Evolutionary conservation across 257 asterid genomes (phyloP).

Genomic region (Marsdenia floribunda): DNA sequence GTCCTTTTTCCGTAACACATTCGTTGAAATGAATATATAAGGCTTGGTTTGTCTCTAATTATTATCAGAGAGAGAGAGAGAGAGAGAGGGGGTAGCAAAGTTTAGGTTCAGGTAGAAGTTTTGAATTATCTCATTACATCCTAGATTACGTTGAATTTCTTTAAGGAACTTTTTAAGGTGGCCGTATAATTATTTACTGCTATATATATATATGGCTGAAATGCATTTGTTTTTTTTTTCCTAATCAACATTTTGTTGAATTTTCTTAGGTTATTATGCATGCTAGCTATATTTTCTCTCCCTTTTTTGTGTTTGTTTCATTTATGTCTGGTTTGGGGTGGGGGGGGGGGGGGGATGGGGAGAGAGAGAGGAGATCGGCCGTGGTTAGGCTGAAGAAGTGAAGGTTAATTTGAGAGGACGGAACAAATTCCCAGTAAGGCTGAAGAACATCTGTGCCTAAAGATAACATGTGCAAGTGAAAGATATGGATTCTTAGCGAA

Average conservation of each 20-base stretch:
- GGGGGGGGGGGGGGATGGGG: background rate
- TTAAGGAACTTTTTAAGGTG: background rate
- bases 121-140: background rate
- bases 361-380: too few relatives aligned
- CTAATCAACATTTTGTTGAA: background rate
- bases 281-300: background rate
- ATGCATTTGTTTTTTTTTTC: background rate
- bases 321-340: too few relatives aligned
- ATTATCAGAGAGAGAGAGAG: too few relatives aligned
- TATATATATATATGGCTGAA: background rate
- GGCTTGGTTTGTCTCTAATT: too few relatives aligned
- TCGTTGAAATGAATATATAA: background rate
- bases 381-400: background rate
- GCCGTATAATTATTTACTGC: background rate
- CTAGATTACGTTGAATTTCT: background rate
- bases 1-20: background rate
- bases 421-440: conserved; percentile 4
- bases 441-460: conserved; percentile 2
- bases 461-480: conserved; percentile 22
- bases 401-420: too few relatives aligned
- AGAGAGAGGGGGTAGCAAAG: background rate
- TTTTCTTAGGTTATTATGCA: background rate
- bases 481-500: conserved; percentile 33
- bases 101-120: background rate
- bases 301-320: background rate